phyloP scores from a whole-genome alignment of 805 yeast genomes.

The Suhomyces kilbournensis region DNA sequence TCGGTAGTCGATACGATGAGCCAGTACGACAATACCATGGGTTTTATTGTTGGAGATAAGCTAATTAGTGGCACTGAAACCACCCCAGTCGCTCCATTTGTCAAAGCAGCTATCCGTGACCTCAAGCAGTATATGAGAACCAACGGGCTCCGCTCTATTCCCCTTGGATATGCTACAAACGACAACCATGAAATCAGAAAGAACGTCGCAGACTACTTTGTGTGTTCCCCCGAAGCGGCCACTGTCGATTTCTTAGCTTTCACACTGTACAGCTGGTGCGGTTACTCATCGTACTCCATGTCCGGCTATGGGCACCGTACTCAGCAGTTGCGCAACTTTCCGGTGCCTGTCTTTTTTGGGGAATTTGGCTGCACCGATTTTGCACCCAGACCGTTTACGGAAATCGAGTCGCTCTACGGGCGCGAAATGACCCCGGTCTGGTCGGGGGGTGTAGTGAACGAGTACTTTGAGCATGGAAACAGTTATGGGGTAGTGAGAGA shows the following conservation, averaged over 20 bases:
- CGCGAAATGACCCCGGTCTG: constrained; percentile 32
- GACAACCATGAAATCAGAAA: constrained; percentile 33
- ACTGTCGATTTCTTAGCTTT: constrained; percentile 34
- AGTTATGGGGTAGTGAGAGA: constrained; percentile 35
- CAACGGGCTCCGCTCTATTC: constrained; percentile 30
- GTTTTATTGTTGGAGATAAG: constrained; percentile 43
- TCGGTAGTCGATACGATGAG: constrained; percentile 33
- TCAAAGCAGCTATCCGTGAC: constrained; percentile 37
- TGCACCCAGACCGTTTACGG: constrained; percentile 39
- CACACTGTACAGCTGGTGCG: constrained; percentile 44
- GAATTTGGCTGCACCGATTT: constrained; percentile 39
- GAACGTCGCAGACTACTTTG: constrained; percentile 28
- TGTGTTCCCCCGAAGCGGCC: constrained; percentile 16
- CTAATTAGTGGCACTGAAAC: constrained; percentile 29
- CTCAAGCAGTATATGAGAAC: constrained; percentile 24
- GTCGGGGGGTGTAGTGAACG: constrained; percentile 40
- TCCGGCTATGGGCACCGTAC: constrained; percentile 39
- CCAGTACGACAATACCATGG: constrained; percentile 32
- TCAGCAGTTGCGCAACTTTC: constrained; percentile 22
- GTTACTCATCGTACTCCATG: constrained; percentile 33
- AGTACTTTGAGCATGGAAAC: constrained; percentile 34
- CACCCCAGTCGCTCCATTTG: constrained; percentile 32
- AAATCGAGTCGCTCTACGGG: constrained; percentile 34
- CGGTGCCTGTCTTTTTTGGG: constrained; percentile 38
- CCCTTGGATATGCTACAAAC: constrained; percentile 42